Conservation (phyloP, 805 yeast genomes). For the Torulaspora indica region DNA sequence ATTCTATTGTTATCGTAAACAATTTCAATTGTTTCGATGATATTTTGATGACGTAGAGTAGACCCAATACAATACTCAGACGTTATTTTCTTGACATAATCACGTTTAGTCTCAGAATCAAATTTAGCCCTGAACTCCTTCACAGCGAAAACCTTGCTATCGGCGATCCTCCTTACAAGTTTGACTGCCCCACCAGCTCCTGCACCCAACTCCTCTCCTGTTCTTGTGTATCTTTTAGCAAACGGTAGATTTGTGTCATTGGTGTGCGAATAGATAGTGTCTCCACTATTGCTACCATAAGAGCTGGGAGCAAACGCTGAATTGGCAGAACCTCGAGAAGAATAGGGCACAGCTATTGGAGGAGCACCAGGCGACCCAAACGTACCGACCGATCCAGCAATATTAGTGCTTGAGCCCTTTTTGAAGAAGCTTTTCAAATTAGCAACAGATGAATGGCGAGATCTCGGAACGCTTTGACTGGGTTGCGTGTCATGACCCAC, state of each 20-base stretch:
- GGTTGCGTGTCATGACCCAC: constrained; percentile 38
- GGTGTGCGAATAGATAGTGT: constrained; percentile 36
- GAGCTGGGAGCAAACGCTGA: constrained; percentile 31
- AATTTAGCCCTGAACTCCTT: constrained; percentile 83
- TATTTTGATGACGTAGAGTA: constrained; percentile 82
- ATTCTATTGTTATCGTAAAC: constrained; percentile 83
- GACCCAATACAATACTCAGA: constrained; percentile 94
- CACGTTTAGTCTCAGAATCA: constrained; percentile 69
- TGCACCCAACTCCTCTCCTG: constrained; percentile 84
- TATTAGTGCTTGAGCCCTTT: constrained; percentile 31
- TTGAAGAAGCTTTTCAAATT: constrained; percentile 71
- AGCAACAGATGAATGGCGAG: constrained; percentile 75
- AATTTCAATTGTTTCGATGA: constrained; percentile 86
- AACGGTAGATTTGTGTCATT: constrained; percentile 49
- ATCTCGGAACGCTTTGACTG: constrained; percentile 37
- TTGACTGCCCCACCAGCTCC: constrained; percentile 94
- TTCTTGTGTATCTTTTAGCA: constrained; percentile 70
- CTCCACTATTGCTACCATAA: constrained; percentile 38
- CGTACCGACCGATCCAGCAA: constrained; percentile 14
- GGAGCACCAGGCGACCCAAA: constrained; percentile 27
- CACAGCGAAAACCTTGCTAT: constrained; percentile 76
- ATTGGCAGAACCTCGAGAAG: constrained; percentile 13
- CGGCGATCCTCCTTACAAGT: constrained; percentile 61
- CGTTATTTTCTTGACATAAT: constrained; percentile 86
- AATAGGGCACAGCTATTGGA: constrained; percentile 14